A percentile compares a stretch with the other conserved stretches of the same genome.
Evolutionary conservation across 148 eudicot species (phyloP).

Genomic region (Persicaria tinctoria): DNA sequence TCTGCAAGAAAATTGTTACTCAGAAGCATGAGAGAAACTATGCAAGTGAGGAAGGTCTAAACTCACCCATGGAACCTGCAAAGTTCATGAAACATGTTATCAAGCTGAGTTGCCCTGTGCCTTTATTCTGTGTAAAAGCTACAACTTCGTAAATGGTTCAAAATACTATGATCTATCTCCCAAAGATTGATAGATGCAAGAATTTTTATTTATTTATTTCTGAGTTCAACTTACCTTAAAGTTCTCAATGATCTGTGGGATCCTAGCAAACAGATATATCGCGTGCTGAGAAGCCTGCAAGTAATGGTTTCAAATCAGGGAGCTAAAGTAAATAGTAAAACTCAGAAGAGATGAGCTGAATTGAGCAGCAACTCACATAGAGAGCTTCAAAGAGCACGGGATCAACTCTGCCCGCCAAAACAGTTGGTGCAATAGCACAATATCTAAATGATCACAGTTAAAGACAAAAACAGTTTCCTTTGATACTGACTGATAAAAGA

Average conservation of each 20-base stretch:
- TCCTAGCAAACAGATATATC: slow-evolving; percentile 78
- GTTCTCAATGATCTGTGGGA: slow-evolving; percentile 88
- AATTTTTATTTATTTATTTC: not conserved
- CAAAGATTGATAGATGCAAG: not conserved
- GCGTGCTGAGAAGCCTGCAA: slow-evolving; percentile 91
- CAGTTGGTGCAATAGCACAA: slow-evolving; percentile 86
- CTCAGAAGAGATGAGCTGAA: not conserved
- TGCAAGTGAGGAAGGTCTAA: not conserved
- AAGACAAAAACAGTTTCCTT: slow-evolving; percentile 4
- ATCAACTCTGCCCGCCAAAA: slow-evolving; percentile 85
- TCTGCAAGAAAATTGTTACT: not conserved
- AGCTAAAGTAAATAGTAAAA: not conserved
- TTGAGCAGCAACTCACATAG: slow-evolving; percentile 51
- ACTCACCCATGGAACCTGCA: slow-evolving; percentile 88
- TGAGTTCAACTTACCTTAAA: slow-evolving; percentile 34
- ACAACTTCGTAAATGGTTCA: not conserved
- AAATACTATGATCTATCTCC: not conserved
- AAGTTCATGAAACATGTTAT: slow-evolving; percentile 84
- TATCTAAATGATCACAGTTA: slow-evolving; percentile 45
- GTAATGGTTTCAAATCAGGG: slow-evolving; percentile 14
- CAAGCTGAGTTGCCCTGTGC: slow-evolving; percentile 93
- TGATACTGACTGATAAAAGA: slow-evolving; percentile 4
- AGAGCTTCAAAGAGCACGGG: slow-evolving; percentile 94
- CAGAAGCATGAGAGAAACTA: not conserved
- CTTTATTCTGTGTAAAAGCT: slow-evolving; percentile 54